Base-by-base conservation (phyloP, 2,329 filamentous ascomycete genomes). In the Fusarium secorum region DNA sequence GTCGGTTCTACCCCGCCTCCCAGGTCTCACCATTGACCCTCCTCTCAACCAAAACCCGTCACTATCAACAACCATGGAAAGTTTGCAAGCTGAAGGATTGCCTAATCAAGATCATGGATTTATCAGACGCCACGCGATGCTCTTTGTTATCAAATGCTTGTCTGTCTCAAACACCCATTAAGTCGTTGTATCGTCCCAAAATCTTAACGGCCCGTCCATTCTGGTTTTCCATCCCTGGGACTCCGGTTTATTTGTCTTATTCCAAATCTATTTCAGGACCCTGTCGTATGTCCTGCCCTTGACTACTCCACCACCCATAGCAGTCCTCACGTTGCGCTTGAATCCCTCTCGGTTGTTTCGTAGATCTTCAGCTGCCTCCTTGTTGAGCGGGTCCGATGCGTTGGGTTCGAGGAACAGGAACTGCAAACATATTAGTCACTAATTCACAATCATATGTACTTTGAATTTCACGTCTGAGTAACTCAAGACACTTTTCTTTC, bases 381-480 rank as follows among this genome's bases (percentile, higher is more conserved):
- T 98, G 83, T 99, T 99, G 67, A 99, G 85, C n/a, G 96, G 96
- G 79, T 99, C 96, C 52, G 93, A 95, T 14, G 96, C 94, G 79
- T 99, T 99, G 22, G 96, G 96, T 81, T 99, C 96, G 69, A 98
- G 90, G 87, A 99, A 99, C 55, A 99, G 87, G 79, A 98, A 98
- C 91, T 97, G 81, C 51, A 59, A 9, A 20, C 24, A 32, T 39
- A 58, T 78, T 71, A 79, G 76, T 64, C 56, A 48, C 35, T 17
- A 33, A 45, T 49, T 41, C 30, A 58, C 32, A 65, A 22, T 52
- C 32, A 28, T 26, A 36, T 48, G 14, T 24, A n/a, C 20, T 42
- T 63, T 28, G 11, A 51, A 32, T 39, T 58, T 49, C 44, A 26
- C 36, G 58, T 36, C 39, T 24, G n/a, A 5, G 45, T 20, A 38